Percentiles rank a stretch among this genome's conserved stretches.
Evolutionary conservation across 805 yeast species (phyloP).

Genomic region (Myxozyma neglecta): DNA sequence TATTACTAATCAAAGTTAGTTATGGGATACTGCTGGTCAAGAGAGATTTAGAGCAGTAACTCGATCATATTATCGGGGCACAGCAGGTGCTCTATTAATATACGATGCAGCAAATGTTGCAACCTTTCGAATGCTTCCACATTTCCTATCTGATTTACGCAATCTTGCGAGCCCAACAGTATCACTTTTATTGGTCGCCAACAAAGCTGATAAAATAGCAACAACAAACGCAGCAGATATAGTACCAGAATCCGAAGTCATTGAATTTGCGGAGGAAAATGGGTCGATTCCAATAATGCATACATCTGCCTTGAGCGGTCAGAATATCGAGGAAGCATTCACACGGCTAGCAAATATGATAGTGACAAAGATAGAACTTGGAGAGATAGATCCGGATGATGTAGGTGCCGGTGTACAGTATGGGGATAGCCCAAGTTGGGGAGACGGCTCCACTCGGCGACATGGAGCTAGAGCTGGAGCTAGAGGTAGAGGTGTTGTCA

Average conservation of each 20-base stretch:
- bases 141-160: slow-evolving; percentile 86
- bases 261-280: slow-evolving; percentile 40
- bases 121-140: slow-evolving; percentile 78
- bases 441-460: slow-evolving; percentile 26
- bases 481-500: slow-evolving; percentile 29
- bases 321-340: slow-evolving; percentile 47
- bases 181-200: slow-evolving; percentile 87
- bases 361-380: slow-evolving; percentile 50
- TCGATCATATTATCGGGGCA: slow-evolving; percentile 90
- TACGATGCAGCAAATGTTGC: slow-evolving; percentile 86
- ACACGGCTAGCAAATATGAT: slow-evolving; percentile 45
- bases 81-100: slow-evolving; percentile 89
- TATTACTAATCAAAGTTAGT: slow-evolving; percentile 51
- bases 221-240: slow-evolving; percentile 42
- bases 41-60: slow-evolving; percentile 94
- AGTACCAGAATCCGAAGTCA: slow-evolving; percentile 42
- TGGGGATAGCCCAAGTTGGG: slow-evolving; percentile 49
- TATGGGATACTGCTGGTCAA: slow-evolving; percentile 98
- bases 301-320: slow-evolving; percentile 47
- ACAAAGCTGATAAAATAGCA: slow-evolving; percentile 70
- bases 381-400: slow-evolving; percentile 50
- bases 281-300: slow-evolving; percentile 44
- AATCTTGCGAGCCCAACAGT: slow-evolving; percentile 91
- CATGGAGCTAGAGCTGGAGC: slow-evolving; percentile 13
- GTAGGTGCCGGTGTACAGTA: slow-evolving; percentile 52